phyloP scores from a whole-genome alignment of 768 basidiomycete genomes.

The Podaxis sp. region DNA sequence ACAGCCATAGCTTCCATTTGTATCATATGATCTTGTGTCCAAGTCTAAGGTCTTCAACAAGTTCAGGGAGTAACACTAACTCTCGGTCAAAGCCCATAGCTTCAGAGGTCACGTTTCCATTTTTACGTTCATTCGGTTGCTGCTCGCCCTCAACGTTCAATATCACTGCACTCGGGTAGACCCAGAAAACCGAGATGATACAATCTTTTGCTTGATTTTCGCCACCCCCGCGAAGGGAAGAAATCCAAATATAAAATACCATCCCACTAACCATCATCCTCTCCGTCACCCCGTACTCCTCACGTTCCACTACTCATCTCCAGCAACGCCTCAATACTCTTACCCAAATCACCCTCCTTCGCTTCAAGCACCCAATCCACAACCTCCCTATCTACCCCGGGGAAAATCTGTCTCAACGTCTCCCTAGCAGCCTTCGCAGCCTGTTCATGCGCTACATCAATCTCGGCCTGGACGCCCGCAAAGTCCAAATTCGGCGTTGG shows the following conservation, averaged over 20 bases:
- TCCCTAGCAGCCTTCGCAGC: slow-evolving; percentile 70
- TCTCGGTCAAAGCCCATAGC: too few relatives aligned
- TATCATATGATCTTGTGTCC: too few relatives aligned
- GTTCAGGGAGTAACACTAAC: too few relatives aligned
- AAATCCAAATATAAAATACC: background rate
- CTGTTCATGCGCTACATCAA: slow-evolving; percentile 74
- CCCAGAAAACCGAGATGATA: background rate
- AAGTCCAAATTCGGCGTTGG: slow-evolving; percentile 72
- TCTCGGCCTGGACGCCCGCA: slow-evolving; percentile 69
- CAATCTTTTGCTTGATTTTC: background rate
- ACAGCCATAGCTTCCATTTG: too few relatives aligned
- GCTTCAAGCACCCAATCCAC: slow-evolving; percentile 90
- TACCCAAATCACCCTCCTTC: slow-evolving; percentile 83
- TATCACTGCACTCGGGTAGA: background rate
- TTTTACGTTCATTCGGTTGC: too few relatives aligned
- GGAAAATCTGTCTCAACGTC: slow-evolving; percentile 90
- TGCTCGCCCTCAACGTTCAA: too few relatives aligned
- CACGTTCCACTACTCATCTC: slow-evolving; percentile 62
- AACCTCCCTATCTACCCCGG: slow-evolving; percentile 75
- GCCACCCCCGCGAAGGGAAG: background rate
- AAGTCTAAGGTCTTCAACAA: too few relatives aligned
- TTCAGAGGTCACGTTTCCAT: too few relatives aligned
- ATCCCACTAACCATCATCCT: background rate
- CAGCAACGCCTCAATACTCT: slow-evolving; percentile 83
- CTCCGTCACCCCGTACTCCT: background rate